Conservation (phyloP, 148 eudicot species). For the Heliosperma pusillum region DNA sequence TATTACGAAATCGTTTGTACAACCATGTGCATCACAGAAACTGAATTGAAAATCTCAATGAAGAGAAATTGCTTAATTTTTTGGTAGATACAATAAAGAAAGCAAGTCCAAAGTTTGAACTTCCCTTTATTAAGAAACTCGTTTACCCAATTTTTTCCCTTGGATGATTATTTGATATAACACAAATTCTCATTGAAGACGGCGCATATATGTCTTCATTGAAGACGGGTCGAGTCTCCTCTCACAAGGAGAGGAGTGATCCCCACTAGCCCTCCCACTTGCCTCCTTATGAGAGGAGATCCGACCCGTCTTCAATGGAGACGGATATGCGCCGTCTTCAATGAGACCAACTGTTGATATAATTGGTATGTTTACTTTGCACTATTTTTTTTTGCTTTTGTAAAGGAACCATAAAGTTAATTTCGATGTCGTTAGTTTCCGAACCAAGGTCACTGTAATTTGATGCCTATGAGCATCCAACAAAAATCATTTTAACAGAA, state of each 20-base stretch:
- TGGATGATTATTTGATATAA: background rate
- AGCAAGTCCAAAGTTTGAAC: background rate
- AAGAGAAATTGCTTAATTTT: conserved; percentile 3
- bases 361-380: background rate
- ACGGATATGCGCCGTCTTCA: too few relatives aligned
- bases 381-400: background rate
- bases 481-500: background rate
- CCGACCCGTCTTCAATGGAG: too few relatives aligned
- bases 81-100: background rate
- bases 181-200: too few relatives aligned
- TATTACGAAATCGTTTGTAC: conserved; percentile 4
- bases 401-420: background rate
- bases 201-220: too few relatives aligned
- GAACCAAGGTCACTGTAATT: background rate
- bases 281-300: too few relatives aligned
- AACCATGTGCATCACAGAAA: background rate
- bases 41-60: conserved; percentile 4
- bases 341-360: too few relatives aligned
- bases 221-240: too few relatives aligned
- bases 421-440: background rate
- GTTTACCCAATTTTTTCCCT: background rate
- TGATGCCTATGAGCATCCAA: background rate
- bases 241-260: too few relatives aligned
- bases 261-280: too few relatives aligned
- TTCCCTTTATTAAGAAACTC: background rate